These are phyloP conservation scores for Monoraphidium neglectum DNA, from an alignment of 139 green algal genomes.

Conservation along the genomic window DNA sequence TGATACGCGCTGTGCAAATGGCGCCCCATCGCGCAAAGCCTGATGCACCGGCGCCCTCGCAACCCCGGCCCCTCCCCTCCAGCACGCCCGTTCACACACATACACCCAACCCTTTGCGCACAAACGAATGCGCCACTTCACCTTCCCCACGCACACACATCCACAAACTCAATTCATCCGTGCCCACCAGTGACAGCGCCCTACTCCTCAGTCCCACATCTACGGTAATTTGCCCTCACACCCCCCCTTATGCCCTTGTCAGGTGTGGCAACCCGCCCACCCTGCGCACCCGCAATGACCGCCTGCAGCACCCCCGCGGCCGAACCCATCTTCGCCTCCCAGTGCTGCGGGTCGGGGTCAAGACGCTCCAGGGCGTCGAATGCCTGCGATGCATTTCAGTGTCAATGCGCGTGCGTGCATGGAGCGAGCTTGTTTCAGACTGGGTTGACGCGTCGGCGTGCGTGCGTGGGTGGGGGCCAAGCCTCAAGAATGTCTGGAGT, in stretches of 20 bases:
- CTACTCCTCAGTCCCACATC: too few species aligned
- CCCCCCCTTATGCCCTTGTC: not conserved
- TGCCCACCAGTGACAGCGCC: not conserved
- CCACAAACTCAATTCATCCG: not conserved
- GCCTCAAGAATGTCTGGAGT: not conserved
- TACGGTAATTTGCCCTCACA: too few species aligned
- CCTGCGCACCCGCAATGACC: constrained; percentile 41
- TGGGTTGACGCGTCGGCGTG: not conserved
- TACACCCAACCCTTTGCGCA: too few species aligned
- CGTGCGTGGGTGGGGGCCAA: not conserved
- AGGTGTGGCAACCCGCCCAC: not conserved
- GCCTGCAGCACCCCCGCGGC: constrained; percentile 74
- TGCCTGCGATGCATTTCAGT: too few species aligned
- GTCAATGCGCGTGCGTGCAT: constrained; percentile 2
- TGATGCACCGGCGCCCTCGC: too few species aligned
- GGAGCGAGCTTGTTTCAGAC: too few species aligned
- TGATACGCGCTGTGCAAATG: too few species aligned
- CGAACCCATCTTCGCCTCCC: constrained; percentile 80
- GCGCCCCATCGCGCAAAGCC: too few species aligned
- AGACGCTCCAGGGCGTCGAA: constrained; percentile 85
- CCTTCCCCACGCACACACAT: too few species aligned
- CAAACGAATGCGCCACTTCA: too few species aligned
- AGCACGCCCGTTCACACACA: too few species aligned
- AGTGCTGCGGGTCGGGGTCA: constrained; percentile 71
- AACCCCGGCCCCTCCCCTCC: too few species aligned